Evolutionary conservation across 208 protist species (phyloP).

Genomic region (Trypanosomatidae sp.): DNA sequence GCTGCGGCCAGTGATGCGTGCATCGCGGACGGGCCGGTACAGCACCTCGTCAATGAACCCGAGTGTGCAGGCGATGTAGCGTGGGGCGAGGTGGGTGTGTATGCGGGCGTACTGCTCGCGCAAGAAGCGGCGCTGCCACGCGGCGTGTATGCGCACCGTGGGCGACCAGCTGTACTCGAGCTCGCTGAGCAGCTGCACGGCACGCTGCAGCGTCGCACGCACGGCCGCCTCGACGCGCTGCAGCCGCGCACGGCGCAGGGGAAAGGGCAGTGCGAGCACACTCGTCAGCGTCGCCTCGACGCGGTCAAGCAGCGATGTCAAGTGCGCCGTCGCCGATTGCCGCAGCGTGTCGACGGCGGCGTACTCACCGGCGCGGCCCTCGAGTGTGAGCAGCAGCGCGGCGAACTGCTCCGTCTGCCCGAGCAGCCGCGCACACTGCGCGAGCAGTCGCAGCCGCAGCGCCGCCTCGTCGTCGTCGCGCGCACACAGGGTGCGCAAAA

Average conservation of each 20-base stretch:
- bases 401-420: conserved; percentile 60
- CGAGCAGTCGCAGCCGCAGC: conserved; percentile 43
- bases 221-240: conserved; percentile 29
- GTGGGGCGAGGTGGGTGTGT: conserved; percentile 32
- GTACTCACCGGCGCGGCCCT: conserved; percentile 54
- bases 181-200: conserved; percentile 59
- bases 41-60: conserved; percentile 72
- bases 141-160: conserved; percentile 36
- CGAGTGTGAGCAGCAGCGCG: conserved; percentile 41
- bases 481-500: conserved; percentile 33
- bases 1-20: conserved; percentile 9
- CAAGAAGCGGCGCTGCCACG: conserved; percentile 67
- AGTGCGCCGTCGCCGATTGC: conserved; percentile 22
- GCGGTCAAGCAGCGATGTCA: conserved; percentile 25
- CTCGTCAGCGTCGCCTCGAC: conserved; percentile 27
- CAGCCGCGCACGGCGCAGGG: conserved; percentile 33
- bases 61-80: conserved; percentile 37
- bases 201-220: conserved; percentile 26
- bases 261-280: conserved; percentile 29
- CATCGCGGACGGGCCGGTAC: conserved; percentile 34
- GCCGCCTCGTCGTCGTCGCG: conserved; percentile 33
- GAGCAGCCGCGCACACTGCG: conserved; percentile 54
- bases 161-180: conserved; percentile 73
- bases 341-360: conserved; percentile 31
- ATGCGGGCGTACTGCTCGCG: conserved; percentile 38